Evolutionary conservation across 2,329 filamentous ascomycete genomes (phyloP).

Genomic region (Metarhizium humberi): DNA sequence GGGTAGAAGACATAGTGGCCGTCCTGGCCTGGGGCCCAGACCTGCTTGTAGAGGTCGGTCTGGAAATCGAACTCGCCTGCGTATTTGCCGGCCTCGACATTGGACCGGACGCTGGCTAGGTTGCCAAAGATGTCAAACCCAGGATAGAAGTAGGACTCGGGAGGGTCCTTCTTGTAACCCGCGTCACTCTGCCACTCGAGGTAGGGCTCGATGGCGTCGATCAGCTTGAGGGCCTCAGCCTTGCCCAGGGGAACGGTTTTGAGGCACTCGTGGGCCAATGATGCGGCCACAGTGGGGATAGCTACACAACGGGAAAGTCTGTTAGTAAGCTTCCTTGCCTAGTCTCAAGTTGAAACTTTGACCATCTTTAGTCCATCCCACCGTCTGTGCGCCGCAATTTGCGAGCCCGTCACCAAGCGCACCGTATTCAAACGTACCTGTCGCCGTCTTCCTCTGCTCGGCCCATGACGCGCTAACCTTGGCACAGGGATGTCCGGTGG

Average conservation of each 20-base stretch:
- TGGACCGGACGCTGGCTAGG: conserved; percentile 34
- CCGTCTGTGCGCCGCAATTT: too few relatives aligned
- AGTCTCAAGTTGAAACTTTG: too few relatives aligned
- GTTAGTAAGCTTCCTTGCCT: not conserved
- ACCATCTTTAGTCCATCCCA: too few relatives aligned
- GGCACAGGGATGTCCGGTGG: conserved; percentile 7
- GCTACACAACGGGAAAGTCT: conserved; percentile 7
- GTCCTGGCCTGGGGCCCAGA: conserved; percentile 46
- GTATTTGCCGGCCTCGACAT: conserved; percentile 31
- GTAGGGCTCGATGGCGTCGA: conserved; percentile 30
- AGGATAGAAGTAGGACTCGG: conserved; percentile 38
- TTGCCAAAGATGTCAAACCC: conserved; percentile 36
- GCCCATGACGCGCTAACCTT: conserved; percentile 8
- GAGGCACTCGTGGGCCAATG: conserved; percentile 27
- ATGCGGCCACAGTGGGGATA: conserved; percentile 24
- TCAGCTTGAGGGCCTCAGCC: conserved; percentile 22
- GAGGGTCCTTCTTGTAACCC: conserved; percentile 41
- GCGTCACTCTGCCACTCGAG: conserved; percentile 39
- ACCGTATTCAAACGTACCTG: not conserved
- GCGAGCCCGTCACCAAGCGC: too few relatives aligned
- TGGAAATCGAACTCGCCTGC: conserved; percentile 47
- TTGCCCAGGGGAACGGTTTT: conserved; percentile 28
- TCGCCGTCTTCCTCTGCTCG: conserved; percentile 2
- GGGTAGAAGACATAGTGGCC: conserved; percentile 42
- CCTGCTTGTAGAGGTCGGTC: conserved; percentile 40